phyloP scores from a whole-genome alignment of 2,329 filamentous ascomycete genomes.

The Elsinoe arachidis region DNA sequence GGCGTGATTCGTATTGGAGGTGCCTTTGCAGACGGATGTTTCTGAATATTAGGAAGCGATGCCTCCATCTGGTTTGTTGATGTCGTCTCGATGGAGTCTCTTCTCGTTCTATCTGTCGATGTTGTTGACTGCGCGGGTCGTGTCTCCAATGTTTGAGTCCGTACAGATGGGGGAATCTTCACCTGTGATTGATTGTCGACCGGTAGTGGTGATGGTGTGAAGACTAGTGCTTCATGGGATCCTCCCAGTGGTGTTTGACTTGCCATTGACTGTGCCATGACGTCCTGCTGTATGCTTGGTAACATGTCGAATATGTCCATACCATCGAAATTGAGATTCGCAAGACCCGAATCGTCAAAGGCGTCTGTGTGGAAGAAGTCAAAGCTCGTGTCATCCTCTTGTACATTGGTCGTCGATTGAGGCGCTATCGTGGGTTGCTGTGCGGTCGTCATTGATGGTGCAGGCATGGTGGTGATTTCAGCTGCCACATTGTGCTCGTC shows the following conservation, averaged over 20 bases:
- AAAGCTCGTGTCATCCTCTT: not conserved
- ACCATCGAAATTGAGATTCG: conserved; percentile 6
- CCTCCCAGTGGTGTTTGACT: conserved; percentile 6
- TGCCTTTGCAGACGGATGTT: not conserved
- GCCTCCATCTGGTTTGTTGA: conserved; percentile 1
- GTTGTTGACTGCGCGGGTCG: not conserved
- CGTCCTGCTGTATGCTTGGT: conserved; percentile 6
- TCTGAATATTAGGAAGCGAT: conserved; percentile 5
- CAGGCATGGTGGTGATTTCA: not conserved
- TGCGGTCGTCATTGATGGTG: not conserved
- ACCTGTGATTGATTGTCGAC: not conserved
- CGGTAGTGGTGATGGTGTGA: conserved; percentile 1
- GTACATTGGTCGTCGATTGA: not conserved
- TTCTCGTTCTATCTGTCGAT: not conserved
- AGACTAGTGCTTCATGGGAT: not conserved
- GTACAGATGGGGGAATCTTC: not conserved
- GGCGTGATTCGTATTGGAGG: conserved; percentile 9
- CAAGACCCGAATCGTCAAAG: conserved; percentile 3
- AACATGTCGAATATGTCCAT: conserved; percentile 6
- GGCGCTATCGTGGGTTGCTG: not conserved
- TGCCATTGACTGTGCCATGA: conserved; percentile 7
- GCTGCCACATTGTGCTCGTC: not conserved
- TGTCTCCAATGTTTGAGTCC: not conserved
- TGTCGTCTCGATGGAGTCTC: conserved; percentile 2
- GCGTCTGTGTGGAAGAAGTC: conserved; percentile 5